Evolutionary conservation across 2,329 filamentous ascomycete species (phyloP).

Genomic region (Verticillium zaregamsianum): DNA sequence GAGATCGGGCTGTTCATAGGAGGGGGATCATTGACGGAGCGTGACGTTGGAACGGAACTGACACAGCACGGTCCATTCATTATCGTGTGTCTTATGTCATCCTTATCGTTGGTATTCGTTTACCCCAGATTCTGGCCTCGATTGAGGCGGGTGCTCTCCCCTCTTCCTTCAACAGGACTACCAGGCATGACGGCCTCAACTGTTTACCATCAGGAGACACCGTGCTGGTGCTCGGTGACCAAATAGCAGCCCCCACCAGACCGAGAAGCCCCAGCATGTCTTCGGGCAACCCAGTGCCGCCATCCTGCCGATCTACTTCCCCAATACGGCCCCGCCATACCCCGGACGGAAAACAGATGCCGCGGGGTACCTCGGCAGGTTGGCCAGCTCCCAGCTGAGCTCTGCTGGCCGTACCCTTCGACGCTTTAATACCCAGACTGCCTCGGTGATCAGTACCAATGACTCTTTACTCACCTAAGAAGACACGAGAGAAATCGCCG

Average conservation of each 20-base stretch:
- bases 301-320: neutral
- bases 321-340: neutral
- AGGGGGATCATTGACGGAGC: neutral
- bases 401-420: neutral
- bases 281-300: neutral
- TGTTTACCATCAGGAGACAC: no score
- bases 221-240: no score
- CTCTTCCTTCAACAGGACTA: neutral
- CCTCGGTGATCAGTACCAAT: neutral
- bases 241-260: no score
- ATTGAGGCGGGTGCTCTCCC: neutral
- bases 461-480: neutral
- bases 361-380: conserved; percentile 15
- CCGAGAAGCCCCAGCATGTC: neutral
- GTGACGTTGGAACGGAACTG: neutral
- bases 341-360: conserved; percentile 2
- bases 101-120: neutral
- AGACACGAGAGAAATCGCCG: neutral
- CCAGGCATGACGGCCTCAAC: neutral
- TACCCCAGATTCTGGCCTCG: neutral
- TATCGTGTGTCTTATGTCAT: neutral
- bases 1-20: neutral
- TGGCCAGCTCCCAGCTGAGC: neutral
- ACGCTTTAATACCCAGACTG: neutral
- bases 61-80: neutral